Base-by-base conservation (phyloP, 441 rosid species). In the Raphanus hybrid region DNA sequence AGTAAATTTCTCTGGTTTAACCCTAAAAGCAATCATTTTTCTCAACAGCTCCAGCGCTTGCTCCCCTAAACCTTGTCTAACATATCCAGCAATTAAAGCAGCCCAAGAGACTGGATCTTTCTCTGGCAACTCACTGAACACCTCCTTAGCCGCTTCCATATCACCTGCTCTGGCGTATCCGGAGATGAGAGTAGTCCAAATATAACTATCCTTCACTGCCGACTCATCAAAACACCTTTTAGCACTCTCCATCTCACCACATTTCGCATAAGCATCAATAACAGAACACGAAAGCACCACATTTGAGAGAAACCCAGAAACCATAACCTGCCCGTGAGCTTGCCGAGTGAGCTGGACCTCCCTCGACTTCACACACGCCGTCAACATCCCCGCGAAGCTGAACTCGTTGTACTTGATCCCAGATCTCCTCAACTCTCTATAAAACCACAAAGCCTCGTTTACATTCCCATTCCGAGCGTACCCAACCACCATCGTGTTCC, bases 401-500 rank as follows among this genome's bases (percentile, higher is more conserved):
- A 85, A 92, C 79, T 83, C 87, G 64, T 87, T 92, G 74, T 58
- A 86, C 67, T 84, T 87, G 69, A 90, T 83, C 18, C 86, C 86
- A 27, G 73, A 82, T 69, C 80, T 79, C 78, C 87, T 91, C 32
- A 92, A 71, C 82, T 84, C 89, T 82, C 70, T 85, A 72, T 80
- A 94, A 72, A 86, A 79, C 83, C 75, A 80, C 39, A 86, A 18
- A 3, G 89, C 88, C 68, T 88, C 89, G 3, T 35, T 61, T 10
- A 34, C 68, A 64, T 62, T 48, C 75, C 95, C 89, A 20, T 73
- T 63, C 64, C 82, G 78, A 1, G 87, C 91, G 69, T 86, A 84
- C 16, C 87, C 95, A 18, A 92, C 72, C 35, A 94, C 84, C 95
- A 94, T 89, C 0, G 91, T 86, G 62, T 92, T 94, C 97, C 96